Conservation (phyloP, 2,329 filamentous ascomycete genomes). For the Didymella arachidicola region DNA sequence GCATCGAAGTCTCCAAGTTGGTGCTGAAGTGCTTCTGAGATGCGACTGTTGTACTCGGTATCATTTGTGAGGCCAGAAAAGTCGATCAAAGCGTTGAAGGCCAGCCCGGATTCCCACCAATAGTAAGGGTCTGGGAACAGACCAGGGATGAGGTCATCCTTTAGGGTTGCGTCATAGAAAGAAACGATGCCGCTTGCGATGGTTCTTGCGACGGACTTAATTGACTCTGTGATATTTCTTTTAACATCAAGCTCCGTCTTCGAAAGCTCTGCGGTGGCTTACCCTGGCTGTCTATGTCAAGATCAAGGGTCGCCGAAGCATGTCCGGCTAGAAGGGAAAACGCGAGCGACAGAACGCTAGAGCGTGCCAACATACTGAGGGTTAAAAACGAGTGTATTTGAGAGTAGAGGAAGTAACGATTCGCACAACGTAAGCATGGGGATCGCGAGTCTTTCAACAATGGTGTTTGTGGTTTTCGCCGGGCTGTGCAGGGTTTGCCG, state of each 20-base stretch:
- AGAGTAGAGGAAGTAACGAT: not conserved
- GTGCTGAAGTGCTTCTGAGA: slow-evolving; percentile 51
- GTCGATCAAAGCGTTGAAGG: slow-evolving; percentile 40
- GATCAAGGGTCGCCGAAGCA: slow-evolving; percentile 22
- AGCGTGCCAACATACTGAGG: slow-evolving; percentile 30
- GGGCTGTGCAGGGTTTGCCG: slow-evolving; percentile 5
- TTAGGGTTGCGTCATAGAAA: slow-evolving; percentile 28
- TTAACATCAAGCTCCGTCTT: not conserved
- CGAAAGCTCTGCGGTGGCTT: not conserved
- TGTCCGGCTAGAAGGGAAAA: slow-evolving; percentile 24
- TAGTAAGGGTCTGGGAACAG: slow-evolving; percentile 33
- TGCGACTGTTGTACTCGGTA: slow-evolving; percentile 48
- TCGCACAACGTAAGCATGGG: not conserved
- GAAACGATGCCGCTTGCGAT: slow-evolving; percentile 34
- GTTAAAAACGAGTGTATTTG: not conserved
- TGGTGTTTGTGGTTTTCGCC: not conserved
- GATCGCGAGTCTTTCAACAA: slow-evolving; percentile 3
- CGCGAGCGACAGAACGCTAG: slow-evolving; percentile 27
- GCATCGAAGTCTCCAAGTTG: slow-evolving; percentile 48
- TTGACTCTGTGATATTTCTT: slow-evolving; percentile 29
- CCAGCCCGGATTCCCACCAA: slow-evolving; percentile 35
- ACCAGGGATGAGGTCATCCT: slow-evolving; percentile 22
- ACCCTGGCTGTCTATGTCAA: slow-evolving; percentile 35
- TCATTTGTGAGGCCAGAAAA: slow-evolving; percentile 57
- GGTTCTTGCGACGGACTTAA: slow-evolving; percentile 32